Evolutionary conservation across 2,329 filamentous ascomycete genomes (phyloP), one percentile per base, ranked within the genome.

Genomic region (Rhexocercosporidium sp.): DNA sequence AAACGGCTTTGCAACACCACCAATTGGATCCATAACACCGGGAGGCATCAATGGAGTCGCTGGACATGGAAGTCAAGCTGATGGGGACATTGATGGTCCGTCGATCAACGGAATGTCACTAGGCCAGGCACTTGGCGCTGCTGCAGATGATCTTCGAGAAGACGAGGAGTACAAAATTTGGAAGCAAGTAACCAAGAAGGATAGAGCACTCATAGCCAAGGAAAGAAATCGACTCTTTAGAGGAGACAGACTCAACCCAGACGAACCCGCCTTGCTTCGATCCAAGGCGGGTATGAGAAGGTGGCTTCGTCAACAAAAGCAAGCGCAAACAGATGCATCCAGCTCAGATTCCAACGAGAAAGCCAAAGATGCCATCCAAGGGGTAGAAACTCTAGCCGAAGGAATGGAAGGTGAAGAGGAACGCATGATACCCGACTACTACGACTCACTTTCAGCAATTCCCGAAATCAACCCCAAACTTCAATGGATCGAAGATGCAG

Each of bases 141-240:
- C 87, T 34, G 85, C 84, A 16, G 92, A 96, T 73, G 92, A 97
- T 72, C 86, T 87, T 14, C 93, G 93, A 72, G 89, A 96, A 73
- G 94, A 98, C 73, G 94, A 98, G 66, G 95, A 97, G 77, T 97
- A 96, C 81, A 97, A 96, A 78, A 92, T 96, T 41, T 99, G 96
- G 96, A 99, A 98, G 81, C 95, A 98, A 79, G 93, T 97, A 47
- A 99, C 96, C 1, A 98, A 98, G 81, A 97, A 96, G 77, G 94
- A 97, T 75, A 90, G 96, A 69, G 96, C 96, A 3, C 82, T 91
- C 27, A 88, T 95, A 62, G 92, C 96, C 67, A 93, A 94, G 70
- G 93, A 97, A 77, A 88, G 96, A 37, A 90, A 94, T 78, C 88
- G 92, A 46, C 86, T 99, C 16, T 97, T 99, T 81, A 91, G 91